These are phyloP conservation scores for Taxillus chinensis DNA, from an alignment of 164 flowering plant species.

Conservation along the genomic window DNA sequence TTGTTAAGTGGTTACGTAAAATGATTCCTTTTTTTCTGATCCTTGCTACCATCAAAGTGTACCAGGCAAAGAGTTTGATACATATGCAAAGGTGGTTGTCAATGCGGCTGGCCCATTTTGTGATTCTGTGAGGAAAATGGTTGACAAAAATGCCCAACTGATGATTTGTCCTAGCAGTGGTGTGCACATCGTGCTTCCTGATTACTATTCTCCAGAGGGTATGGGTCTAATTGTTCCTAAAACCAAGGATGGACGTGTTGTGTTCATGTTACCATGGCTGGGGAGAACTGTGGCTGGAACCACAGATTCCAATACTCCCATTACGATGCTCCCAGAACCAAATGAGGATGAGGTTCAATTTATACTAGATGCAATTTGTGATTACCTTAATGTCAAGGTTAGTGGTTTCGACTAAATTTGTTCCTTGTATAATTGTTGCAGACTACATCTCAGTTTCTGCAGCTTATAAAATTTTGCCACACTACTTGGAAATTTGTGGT, in stretches of 20 bases:
- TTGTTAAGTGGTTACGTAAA: neutral
- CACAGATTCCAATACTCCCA: constrained; percentile 76
- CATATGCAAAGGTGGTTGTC: constrained; percentile 86
- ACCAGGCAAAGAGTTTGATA: constrained; percentile 83
- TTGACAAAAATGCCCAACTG: constrained; percentile 52
- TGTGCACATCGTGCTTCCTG: constrained; percentile 92
- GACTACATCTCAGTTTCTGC: neutral
- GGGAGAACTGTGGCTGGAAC: constrained; percentile 97
- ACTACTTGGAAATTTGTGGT: neutral
- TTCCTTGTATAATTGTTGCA: neutral
- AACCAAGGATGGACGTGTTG: constrained; percentile 98
- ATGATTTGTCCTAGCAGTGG: constrained; percentile 98
- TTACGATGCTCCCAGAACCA: constrained; percentile 91
- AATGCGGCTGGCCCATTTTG: constrained; percentile 99
- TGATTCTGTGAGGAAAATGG: constrained; percentile 82
- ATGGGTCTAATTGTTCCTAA: constrained; percentile 99
- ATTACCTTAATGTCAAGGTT: constrained; percentile 94
- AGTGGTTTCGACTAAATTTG: constrained; percentile 6
- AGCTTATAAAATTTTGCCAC: neutral
- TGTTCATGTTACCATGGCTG: constrained; percentile 98
- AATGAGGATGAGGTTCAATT: constrained; percentile 97
- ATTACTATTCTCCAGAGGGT: constrained; percentile 97
- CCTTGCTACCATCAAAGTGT: constrained; percentile 18
- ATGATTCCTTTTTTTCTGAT: constrained; percentile 12
- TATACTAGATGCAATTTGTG: constrained; percentile 86